phyloP scores from a whole-genome alignment of 805 yeast species.

The Candida qinlingensis region DNA sequence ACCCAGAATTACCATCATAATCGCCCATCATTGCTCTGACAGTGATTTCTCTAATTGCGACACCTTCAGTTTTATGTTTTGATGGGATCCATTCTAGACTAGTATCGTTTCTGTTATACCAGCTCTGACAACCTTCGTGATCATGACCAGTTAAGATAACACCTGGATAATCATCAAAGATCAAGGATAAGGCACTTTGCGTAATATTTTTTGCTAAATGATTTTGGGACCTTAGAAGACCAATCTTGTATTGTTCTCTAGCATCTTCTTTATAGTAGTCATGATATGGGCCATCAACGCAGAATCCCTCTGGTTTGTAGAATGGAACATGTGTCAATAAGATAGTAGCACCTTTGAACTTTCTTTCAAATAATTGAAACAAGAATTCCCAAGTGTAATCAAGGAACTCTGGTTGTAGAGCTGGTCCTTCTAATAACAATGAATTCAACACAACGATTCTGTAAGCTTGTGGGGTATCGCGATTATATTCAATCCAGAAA shows the following conservation, averaged over 20 bases:
- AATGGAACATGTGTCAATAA: constrained; percentile 87
- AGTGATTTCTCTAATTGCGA: constrained; percentile 67
- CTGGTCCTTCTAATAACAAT: constrained; percentile 85
- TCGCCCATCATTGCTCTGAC: constrained; percentile 97
- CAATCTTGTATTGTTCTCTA: constrained; percentile 60
- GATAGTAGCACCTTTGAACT: constrained; percentile 74
- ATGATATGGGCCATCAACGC: constrained; percentile 81
- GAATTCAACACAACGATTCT: constrained; percentile 85
- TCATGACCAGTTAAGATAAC: constrained; percentile 91
- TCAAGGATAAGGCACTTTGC: constrained; percentile 61
- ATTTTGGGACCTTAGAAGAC: constrained; percentile 76
- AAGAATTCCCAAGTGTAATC: constrained; percentile 71
- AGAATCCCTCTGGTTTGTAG: constrained; percentile 74
- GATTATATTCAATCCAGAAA: constrained; percentile 67
- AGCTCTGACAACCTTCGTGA: constrained; percentile 85
- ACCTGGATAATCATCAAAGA: constrained; percentile 72
- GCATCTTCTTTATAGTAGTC: constrained; percentile 52
- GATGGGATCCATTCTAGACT: constrained; percentile 56
- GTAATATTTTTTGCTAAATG: constrained; percentile 67
- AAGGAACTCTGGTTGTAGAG: constrained; percentile 65
- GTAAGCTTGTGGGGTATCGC: constrained; percentile 66
- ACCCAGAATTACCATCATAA: constrained; percentile 82
- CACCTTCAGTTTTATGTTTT: constrained; percentile 30
- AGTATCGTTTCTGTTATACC: constrained; percentile 43
- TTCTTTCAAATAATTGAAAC: constrained; percentile 45